These are phyloP conservation scores for Limtongia smithiae DNA, from an alignment of 805 yeast species.

Conservation along the genomic window DNA sequence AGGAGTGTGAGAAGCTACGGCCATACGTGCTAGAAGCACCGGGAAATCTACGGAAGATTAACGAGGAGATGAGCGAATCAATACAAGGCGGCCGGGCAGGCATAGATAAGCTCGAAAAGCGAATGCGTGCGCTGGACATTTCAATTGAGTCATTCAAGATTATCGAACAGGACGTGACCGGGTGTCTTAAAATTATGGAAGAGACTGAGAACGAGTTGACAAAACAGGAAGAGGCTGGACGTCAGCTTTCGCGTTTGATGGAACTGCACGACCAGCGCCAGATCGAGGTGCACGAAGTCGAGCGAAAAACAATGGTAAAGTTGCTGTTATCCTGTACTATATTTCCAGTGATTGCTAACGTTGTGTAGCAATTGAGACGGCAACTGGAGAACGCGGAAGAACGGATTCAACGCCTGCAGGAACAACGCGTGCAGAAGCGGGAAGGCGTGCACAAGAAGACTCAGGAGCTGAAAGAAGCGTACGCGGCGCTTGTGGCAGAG, in stretches of 20 bases:
- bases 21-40: constrained; percentile 62
- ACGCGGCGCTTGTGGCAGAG: constrained; percentile 49
- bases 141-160: constrained; percentile 59
- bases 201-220: constrained; percentile 49
- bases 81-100: constrained; percentile 43
- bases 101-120: constrained; percentile 44
- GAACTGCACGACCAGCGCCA: constrained; percentile 43
- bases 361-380: constrained; percentile 45
- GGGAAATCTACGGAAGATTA: constrained; percentile 49
- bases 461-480: constrained; percentile 45
- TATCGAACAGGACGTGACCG: constrained; percentile 47
- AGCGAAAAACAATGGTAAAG: constrained; percentile 37
- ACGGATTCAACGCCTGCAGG: constrained; percentile 44
- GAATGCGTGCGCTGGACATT: constrained; percentile 49
- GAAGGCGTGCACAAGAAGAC: constrained; percentile 44
- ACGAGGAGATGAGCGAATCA: constrained; percentile 49
- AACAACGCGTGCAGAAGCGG: constrained; percentile 47
- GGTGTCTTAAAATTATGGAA: constrained; percentile 45
- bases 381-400: constrained; percentile 51
- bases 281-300: constrained; percentile 42
- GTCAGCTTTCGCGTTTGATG: constrained; percentile 41
- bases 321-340: not conserved
- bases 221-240: constrained; percentile 44
- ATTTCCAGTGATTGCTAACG: not conserved
- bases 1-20: constrained; percentile 57